A percentile compares a stretch with the other conserved stretches of the same genome.
These are phyloP conservation scores for Russula sp. DNA, from an alignment of 768 basidiomycete species.

Conservation along the genomic window DNA sequence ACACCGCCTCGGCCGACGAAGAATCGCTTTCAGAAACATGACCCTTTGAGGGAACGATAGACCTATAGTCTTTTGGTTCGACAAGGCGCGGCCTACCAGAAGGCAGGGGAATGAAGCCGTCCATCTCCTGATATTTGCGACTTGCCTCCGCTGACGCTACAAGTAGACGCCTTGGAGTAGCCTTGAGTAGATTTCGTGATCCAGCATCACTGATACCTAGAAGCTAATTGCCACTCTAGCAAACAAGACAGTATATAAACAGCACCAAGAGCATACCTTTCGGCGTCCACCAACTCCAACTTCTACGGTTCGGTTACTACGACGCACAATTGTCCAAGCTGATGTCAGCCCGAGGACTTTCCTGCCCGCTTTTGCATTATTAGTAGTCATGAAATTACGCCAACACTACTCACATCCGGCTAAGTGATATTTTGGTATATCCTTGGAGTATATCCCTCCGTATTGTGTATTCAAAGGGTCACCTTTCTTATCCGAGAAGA, in stretches of 20 bases:
- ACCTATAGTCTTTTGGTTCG: slow-evolving; percentile 48
- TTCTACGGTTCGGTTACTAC: slow-evolving; percentile 25
- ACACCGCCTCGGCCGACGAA: slow-evolving; percentile 29
- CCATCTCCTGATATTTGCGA: slow-evolving; percentile 57
- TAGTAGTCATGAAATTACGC: slow-evolving; percentile 12
- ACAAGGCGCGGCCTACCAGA: slow-evolving; percentile 38
- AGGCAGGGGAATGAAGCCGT: slow-evolving; percentile 63
- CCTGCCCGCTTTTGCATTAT: slow-evolving; percentile 28
- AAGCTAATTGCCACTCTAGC: slow-evolving; percentile 29
- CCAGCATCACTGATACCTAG: slow-evolving; percentile 56
- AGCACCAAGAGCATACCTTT: slow-evolving; percentile 35
- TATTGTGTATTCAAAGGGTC: slow-evolving; percentile 29
- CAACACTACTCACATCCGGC: slow-evolving; percentile 23
- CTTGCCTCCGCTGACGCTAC: slow-evolving; percentile 37
- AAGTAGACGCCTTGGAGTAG: slow-evolving; percentile 52
- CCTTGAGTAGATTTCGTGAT: slow-evolving; percentile 52
- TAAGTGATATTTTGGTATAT: slow-evolving; percentile 29
- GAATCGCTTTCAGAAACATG: slow-evolving; percentile 40
- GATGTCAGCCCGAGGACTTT: slow-evolving; percentile 26
- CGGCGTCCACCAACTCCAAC: slow-evolving; percentile 17
- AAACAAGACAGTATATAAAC: slow-evolving; percentile 1
- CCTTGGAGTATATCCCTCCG: slow-evolving; percentile 25
- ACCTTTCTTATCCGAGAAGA: slow-evolving; percentile 52
- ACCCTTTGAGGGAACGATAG: slow-evolving; percentile 41
- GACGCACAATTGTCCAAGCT: slow-evolving; percentile 20